phyloP scores from a whole-genome alignment of 139 green algal genomes.

The Ettlia oleoabundans region DNA sequence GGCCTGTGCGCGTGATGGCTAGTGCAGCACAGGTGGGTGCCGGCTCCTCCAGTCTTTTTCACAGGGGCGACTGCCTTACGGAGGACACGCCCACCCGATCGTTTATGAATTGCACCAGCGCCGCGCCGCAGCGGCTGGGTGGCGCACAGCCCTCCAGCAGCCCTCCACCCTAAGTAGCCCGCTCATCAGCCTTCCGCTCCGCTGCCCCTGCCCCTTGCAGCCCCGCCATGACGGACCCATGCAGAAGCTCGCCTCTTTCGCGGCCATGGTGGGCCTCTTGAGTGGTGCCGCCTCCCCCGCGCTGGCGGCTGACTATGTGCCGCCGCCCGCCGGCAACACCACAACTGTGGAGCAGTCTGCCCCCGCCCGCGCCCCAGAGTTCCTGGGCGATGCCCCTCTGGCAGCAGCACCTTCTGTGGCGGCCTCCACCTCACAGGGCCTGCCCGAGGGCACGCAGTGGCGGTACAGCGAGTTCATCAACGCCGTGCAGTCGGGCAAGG shows the following conservation, averaged over 20 bases:
- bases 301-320: constrained; percentile 56
- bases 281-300: constrained; percentile 28
- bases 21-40: not conserved
- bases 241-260: constrained; percentile 54
- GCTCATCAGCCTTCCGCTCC: not conserved
- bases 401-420: constrained; percentile 50
- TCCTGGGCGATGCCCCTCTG: constrained; percentile 31
- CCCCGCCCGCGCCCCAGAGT: constrained; percentile 34
- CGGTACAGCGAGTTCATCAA: constrained; percentile 97
- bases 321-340: constrained; percentile 49
- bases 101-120: no score
- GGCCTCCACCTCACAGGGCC: constrained; percentile 48
- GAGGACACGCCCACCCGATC: no score
- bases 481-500: constrained; percentile 89
- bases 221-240: constrained; percentile 30
- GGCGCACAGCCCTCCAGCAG: no score
- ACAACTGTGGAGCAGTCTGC: constrained; percentile 38
- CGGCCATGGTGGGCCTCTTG: constrained; percentile 64
- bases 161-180: not conserved
- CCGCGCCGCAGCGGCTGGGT: not conserved
- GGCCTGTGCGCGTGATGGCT: not conserved
- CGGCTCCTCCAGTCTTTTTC: not conserved
- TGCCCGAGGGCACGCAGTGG: constrained; percentile 98
- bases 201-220: not conserved
- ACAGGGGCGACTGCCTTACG: not conserved